phyloP scores from a whole-genome alignment of 805 yeast species.

The Yarrowia sp. region DNA sequence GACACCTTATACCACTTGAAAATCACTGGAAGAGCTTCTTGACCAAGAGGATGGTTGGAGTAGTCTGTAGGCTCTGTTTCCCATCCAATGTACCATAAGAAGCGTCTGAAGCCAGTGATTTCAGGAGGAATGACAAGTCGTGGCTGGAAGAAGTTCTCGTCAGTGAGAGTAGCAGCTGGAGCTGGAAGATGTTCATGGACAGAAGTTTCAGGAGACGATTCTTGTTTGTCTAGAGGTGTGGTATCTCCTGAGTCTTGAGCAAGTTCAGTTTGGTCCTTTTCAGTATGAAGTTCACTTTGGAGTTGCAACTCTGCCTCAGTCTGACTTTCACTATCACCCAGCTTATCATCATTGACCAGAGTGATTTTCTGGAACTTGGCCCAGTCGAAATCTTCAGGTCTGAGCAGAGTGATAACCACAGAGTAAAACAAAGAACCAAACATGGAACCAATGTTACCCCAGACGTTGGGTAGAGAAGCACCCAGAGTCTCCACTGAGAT shows the following conservation, averaged over 20 bases:
- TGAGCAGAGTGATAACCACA: conserved; percentile 38
- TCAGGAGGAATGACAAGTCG: conserved; percentile 7
- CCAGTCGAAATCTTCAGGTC: conserved; percentile 46
- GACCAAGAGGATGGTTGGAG: conserved; percentile 27
- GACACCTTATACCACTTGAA: conserved; percentile 28
- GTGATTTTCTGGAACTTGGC: conserved; percentile 17
- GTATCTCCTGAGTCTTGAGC: too few relatives aligned
- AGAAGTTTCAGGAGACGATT: conserved; percentile 1
- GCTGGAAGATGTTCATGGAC: neutral
- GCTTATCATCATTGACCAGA: neutral
- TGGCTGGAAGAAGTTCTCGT: conserved; percentile 8
- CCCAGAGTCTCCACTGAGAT: conserved; percentile 35
- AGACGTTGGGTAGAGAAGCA: conserved; percentile 27
- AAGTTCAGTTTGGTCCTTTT: neutral
- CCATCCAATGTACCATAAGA: conserved; percentile 25
- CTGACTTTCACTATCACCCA: neutral
- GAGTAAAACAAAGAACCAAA: conserved; percentile 33
- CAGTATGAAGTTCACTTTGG: neutral
- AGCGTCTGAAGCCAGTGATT: neutral
- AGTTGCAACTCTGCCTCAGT: neutral
- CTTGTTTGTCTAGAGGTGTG: neutral
- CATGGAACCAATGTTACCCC: conserved; percentile 39
- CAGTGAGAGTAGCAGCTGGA: neutral
- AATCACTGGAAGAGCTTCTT: conserved; percentile 26
- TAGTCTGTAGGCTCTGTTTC: conserved; percentile 12